These are phyloP conservation scores for Beta macrorhiza DNA, from an alignment of 179 eudicot species.

Conservation along the genomic window DNA sequence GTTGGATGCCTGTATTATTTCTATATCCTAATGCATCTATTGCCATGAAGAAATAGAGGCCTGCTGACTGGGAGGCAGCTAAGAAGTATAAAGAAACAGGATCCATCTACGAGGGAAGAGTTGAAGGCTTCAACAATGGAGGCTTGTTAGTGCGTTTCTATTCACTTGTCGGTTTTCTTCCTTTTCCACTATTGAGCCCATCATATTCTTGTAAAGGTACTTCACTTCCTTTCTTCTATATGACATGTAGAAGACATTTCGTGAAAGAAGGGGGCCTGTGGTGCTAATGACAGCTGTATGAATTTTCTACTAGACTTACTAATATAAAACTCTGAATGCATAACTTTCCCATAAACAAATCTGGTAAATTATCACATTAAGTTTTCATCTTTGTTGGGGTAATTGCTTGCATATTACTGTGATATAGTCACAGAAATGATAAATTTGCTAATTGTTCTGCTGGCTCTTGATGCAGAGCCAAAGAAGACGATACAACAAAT, in stretches of 20 bases:
- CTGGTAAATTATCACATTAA: not conserved
- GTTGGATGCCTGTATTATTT: constrained; percentile 2
- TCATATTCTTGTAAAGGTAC: constrained; percentile 76
- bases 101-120: constrained; percentile 61
- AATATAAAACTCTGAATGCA: too few species aligned
- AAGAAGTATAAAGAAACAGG: constrained; percentile 58
- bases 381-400: not conserved
- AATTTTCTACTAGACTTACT: too few species aligned
- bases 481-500: constrained; percentile 62
- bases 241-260: not conserved
- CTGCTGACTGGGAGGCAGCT: constrained; percentile 91
- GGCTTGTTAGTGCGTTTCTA: constrained; percentile 78
- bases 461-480: constrained; percentile 55
- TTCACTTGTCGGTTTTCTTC: constrained; percentile 93
- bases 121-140: constrained; percentile 81
- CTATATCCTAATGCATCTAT: constrained; percentile 44
- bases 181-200: constrained; percentile 78
- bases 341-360: too few species aligned
- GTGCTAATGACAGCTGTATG: not conserved
- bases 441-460: constrained; percentile 10
- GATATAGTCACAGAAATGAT: not conserved
- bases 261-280: not conserved
- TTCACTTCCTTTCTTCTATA: constrained; percentile 2
- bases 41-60: constrained; percentile 80
- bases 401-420: not conserved